Base-by-base conservation (phyloP, 805 yeast genomes). In the Ogataea paraovalis region DNA sequence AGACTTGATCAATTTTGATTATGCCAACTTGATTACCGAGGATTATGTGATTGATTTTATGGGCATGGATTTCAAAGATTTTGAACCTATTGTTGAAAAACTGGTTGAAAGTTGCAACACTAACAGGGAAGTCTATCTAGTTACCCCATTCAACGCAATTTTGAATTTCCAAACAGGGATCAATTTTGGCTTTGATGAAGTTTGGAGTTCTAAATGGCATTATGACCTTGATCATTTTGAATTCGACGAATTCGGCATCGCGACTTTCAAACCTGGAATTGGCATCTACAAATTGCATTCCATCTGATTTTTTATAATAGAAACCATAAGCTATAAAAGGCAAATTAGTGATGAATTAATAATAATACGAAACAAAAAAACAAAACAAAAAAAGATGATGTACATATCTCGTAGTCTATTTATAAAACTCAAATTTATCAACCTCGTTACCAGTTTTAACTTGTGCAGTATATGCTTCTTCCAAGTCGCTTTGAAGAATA, bases 401-500 rank as follows among this genome's bases (percentile, higher is more conserved):
- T 39, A 39, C 30, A 39, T 14, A 16, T 4, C 13, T 30, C 18
- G 21, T 22, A 22, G 34, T 25, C 52, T 67, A 94, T 75, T 90
- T 92, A 73, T 94, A 94, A 79, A 94, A 94, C 52, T 95, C 99
- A 69, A 92, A 94, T 73, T 94, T 94, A 67, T 94, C 99, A 56
- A 87, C 95, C 68, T 95, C 99, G 56, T 83, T 81, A 47, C 96
- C 96, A 3, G 96, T 79, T 76, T 94, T 94, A 55, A 95, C 99
- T 76, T 94, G 99, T 36, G 96, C 73, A 46, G 96, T 86, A 72
- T 94, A 94, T 6, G 99, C 99, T 73, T 94, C 99, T 68, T 94
- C 99, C 65, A 94, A 75, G 72, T 94, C 99, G 64, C 85, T 83
- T 72, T 94, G 98, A 62, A 95, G 75, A 56, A 94, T 95, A 70